Base-by-base conservation (phyloP, 495 filamentous ascomycete species). In the Tuber brumale region DNA sequence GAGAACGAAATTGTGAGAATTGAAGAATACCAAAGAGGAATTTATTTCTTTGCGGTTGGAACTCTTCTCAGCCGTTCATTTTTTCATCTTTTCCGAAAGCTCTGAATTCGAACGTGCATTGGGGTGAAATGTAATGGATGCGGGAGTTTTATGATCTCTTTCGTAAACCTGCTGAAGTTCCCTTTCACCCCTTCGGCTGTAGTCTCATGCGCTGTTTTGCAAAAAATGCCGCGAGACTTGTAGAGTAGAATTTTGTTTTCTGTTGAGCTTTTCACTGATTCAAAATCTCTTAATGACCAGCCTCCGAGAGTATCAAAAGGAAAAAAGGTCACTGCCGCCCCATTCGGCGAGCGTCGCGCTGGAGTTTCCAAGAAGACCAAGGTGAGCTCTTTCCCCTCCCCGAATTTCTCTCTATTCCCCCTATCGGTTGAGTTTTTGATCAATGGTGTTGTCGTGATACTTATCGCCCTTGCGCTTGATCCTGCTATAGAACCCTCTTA, bases 291-390 rank as follows among this genome's bases (percentile, higher is more conserved):
- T 95, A 94, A 99, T 99, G 96, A 83, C 77, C 81, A 98, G 96
- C 94, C 96, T 92, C 92, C 92, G 82, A 97, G 95, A 89, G 51
- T 27, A 14, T 12, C 92, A 82, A 97, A 18, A 19, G 93, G 93
- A 88, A 97, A 95, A 91, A 97, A 95, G 88, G 89, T 92, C 87
- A 94, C 96, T 79, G 89, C 95, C 84, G 93, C 95, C 87, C 96
- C 96, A 82, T 97, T 97, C 91, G 94, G 95, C 80, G 92, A 94
- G 87, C 89, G 89, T 76, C 96, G 93, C 91, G 93, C 95, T 87
- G 93, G 93, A 84, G 84, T 86, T 77, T 88, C 89, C 82, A 98
- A 98, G 93, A 99, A 98, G 91, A 89, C 92, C 82, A 97, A 98
- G 95, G 57, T 66, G 9, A 35, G 57, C 1, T 35, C 12, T 18